A percentile compares a stretch with the other conserved stretches of the same genome.
Evolutionary conservation across 2,329 filamentous ascomycete genomes (phyloP).

Genomic region (Dactylonectria macrodidyma): DNA sequence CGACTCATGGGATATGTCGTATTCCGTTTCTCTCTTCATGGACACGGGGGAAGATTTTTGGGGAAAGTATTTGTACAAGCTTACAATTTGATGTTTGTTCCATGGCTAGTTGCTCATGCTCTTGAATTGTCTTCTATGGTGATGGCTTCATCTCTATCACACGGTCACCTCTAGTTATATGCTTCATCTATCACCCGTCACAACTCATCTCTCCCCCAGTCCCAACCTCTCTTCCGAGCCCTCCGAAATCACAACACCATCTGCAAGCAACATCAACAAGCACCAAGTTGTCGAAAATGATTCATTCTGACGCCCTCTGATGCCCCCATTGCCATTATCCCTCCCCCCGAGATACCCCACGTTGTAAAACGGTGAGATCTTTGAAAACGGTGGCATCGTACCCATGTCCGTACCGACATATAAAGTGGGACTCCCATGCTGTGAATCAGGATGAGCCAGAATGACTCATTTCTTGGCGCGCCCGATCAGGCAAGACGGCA

Average conservation of each 20-base stretch:
- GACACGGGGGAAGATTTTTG: not conserved
- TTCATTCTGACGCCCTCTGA: constrained; percentile 42
- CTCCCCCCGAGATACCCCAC: not conserved
- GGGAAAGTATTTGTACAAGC: not conserved
- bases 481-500: constrained; percentile 34
- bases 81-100: constrained; percentile 10
- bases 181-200: not conserved
- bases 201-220: not conserved
- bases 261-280: not conserved
- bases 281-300: constrained; percentile 43
- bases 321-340: constrained; percentile 13
- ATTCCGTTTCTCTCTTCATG: constrained; percentile 47
- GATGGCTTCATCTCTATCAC: not conserved
- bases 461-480: constrained; percentile 51
- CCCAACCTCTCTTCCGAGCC: not conserved
- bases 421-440: constrained; percentile 16
- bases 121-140: not conserved
- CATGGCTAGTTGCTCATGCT: not conserved
- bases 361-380: not conserved
- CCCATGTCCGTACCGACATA: not conserved
- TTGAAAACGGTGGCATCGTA: constrained; percentile 8
- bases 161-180: constrained; percentile 4
- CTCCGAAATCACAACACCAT: not conserved
- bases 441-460: constrained; percentile 49
- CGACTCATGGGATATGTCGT: constrained; percentile 45